Percentiles rank a stretch among this genome's conserved stretches.
These are phyloP conservation scores for Nicotiana otophora DNA, from an alignment of 257 asterid genomes.

Conservation along the genomic window DNA sequence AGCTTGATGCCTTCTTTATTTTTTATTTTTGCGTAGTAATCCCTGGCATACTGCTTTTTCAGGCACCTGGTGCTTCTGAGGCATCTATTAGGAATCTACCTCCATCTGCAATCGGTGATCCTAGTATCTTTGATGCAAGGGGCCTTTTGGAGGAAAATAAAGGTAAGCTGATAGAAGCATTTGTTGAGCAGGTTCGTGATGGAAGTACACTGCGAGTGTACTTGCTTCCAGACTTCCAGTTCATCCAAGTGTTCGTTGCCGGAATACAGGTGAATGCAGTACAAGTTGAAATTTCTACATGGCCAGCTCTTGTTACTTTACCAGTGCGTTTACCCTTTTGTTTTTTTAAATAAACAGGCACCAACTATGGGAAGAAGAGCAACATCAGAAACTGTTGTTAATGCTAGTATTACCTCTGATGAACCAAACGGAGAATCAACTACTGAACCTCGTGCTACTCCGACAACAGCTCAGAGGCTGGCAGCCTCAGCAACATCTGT, in stretches of 20 bases:
- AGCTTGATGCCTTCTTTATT: not conserved
- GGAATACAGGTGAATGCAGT: constrained; percentile 68
- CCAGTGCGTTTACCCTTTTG: not conserved
- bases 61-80: constrained; percentile 83
- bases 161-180: constrained; percentile 89
- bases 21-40: not conserved
- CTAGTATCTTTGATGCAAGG: constrained; percentile 69
- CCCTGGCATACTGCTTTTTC: constrained; percentile 18
- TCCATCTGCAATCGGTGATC: constrained; percentile 13
- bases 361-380: constrained; percentile 93
- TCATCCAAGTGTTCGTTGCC: constrained; percentile 86
- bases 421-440: constrained; percentile 65
- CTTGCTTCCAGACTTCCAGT: constrained; percentile 87
- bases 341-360: constrained; percentile 40
- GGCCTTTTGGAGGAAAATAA: constrained; percentile 61
- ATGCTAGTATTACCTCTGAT: constrained; percentile 39
- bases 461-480: constrained; percentile 87
- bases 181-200: constrained; percentile 91
- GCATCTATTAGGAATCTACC: constrained; percentile 47
- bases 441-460: constrained; percentile 51
- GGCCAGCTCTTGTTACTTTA: not conserved
- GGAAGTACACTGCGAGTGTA: constrained; percentile 93
- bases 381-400: constrained; percentile 40
- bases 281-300: not conserved
- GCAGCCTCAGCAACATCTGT: constrained; percentile 55